Percentiles rank a stretch among this genome's conserved stretches.
phyloP scores from a whole-genome alignment of 257 asterid genomes.

The Galeopsis tetrahit region DNA sequence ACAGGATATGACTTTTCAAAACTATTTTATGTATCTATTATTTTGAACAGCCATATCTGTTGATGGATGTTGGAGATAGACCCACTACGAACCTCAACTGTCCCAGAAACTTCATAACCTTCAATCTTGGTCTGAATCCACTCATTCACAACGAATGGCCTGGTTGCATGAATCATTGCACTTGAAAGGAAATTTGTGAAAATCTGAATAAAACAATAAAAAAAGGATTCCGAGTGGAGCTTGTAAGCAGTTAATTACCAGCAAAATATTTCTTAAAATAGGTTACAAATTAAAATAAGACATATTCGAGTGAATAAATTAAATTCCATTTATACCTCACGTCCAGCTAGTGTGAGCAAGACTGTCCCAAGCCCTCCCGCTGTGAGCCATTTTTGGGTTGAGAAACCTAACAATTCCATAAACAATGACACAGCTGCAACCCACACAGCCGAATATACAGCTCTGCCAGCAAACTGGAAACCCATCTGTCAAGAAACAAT shows the following conservation, averaged over 20 bases:
- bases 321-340: conserved; percentile 65
- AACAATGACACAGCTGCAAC: conserved; percentile 92
- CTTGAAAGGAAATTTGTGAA: conserved; percentile 98
- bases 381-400: conserved; percentile 96
- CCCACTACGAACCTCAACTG: conserved; percentile 79
- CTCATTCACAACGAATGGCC: conserved; percentile 86
- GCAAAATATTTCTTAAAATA: conserved; percentile 12
- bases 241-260: conserved; percentile 22
- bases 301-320: conserved; percentile 25
- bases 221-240: conserved; percentile 15
- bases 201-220: conserved; percentile 56
- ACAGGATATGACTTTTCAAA: conserved; percentile 7
- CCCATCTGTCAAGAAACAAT: conserved; percentile 76
- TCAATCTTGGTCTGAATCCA: conserved; percentile 98
- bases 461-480: conserved; percentile 94
- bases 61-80: conserved; percentile 22
- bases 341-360: conserved; percentile 98
- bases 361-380: conserved; percentile 99
- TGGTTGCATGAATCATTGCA: conserved; percentile 94
- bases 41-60: conserved; percentile 25
- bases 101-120: conserved; percentile 98
- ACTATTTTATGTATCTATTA: background rate
- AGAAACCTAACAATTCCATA: conserved; percentile 98
- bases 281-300: conserved; percentile 8
- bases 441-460: conserved; percentile 93